These are phyloP conservation scores for Arachis monticola DNA, from an alignment of 331 rosid species.

Conservation along the genomic window DNA sequence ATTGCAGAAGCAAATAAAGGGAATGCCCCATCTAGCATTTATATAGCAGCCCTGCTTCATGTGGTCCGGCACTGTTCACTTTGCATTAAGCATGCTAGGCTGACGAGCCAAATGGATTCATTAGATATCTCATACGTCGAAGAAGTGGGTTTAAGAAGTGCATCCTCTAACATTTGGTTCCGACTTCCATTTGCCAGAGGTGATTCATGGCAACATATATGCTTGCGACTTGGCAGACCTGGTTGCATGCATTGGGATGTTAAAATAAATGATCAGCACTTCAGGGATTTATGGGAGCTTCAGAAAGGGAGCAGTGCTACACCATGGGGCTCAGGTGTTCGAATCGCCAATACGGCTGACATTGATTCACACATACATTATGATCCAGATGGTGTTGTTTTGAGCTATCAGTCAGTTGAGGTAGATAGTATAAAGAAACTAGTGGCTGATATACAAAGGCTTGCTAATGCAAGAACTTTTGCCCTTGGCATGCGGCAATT, in stretches of 20 bases:
- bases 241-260: conserved; percentile 99
- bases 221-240: conserved; percentile 96
- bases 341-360: conserved; percentile 93
- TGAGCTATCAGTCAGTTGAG: conserved; percentile 92
- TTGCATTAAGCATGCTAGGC: conserved; percentile 91
- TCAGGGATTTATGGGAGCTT: conserved; percentile 97
- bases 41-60: conserved; percentile 90
- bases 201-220: conserved; percentile 91
- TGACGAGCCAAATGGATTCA: conserved; percentile 96
- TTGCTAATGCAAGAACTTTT: conserved; percentile 93
- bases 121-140: conserved; percentile 90
- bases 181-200: conserved; percentile 91
- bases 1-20: conserved; percentile 92
- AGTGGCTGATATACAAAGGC: conserved; percentile 93
- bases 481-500: conserved; percentile 92
- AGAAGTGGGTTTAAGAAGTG: conserved; percentile 87
- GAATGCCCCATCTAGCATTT: conserved; percentile 81
- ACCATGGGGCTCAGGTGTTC: conserved; percentile 98
- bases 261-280: conserved; percentile 94
- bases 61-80: conserved; percentile 96
- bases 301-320: conserved; percentile 83
- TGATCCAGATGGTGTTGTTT: conserved; percentile 97
- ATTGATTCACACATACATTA: conserved; percentile 94
- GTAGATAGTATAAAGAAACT: conserved; percentile 86
- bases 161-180: conserved; percentile 95